Evolutionary conservation across 495 filamentous ascomycete species (phyloP).

Genomic region (Aspergillus incahuasiensis): DNA sequence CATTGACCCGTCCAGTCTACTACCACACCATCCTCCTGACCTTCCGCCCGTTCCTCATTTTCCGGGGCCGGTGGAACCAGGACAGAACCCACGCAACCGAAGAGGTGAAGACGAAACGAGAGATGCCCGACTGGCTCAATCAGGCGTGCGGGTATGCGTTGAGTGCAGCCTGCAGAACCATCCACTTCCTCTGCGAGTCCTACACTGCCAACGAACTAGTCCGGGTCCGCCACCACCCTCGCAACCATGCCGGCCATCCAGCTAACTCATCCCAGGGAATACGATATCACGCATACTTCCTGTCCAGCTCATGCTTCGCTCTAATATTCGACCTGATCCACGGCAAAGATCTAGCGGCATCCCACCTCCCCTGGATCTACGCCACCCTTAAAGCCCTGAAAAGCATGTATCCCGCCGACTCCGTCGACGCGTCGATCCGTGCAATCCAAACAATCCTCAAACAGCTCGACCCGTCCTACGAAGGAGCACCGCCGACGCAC

Average conservation of each 20-base stretch:
- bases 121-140: constrained; percentile 39
- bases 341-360: constrained; percentile 25
- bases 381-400: constrained; percentile 29
- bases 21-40: constrained; percentile 40
- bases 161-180: constrained; percentile 32
- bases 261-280: constrained; percentile 27
- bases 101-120: constrained; percentile 16
- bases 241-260: neutral
- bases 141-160: constrained; percentile 40
- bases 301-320: constrained; percentile 33
- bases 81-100: constrained; percentile 18
- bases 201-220: constrained; percentile 33
- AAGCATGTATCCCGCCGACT: constrained; percentile 28
- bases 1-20: constrained; percentile 29
- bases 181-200: constrained; percentile 34
- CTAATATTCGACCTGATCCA: constrained; percentile 41
- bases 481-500: constrained; percentile 18
- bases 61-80: constrained; percentile 37
- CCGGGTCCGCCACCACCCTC: constrained; percentile 19
- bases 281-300: constrained; percentile 39
- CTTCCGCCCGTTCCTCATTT: constrained; percentile 43
- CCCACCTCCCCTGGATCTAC: constrained; percentile 40
- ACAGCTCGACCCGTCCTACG: constrained; percentile 33
- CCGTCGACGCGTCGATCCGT: constrained; percentile 27
- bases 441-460: constrained; percentile 33